A percentile compares a stretch with the other conserved stretches of the same genome.
These are phyloP conservation scores for Daldinia childiae DNA, from an alignment of 495 filamentous ascomycete species.

Conservation along the genomic window DNA sequence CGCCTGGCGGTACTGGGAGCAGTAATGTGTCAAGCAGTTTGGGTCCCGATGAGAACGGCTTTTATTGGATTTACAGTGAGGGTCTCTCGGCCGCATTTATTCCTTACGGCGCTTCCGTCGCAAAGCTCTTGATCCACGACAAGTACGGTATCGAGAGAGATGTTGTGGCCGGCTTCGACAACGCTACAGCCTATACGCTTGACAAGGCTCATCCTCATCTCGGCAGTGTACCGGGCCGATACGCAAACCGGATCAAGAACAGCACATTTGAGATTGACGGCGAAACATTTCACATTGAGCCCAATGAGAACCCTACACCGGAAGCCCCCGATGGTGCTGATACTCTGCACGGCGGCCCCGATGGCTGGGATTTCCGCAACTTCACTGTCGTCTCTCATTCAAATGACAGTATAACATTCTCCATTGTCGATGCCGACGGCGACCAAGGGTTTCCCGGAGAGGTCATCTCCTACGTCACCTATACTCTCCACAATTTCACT, in stretches of 20 bases:
- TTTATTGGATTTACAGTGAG: constrained; percentile 76
- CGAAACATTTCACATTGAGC: constrained; percentile 65
- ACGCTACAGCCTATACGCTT: constrained; percentile 72
- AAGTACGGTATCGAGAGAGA: constrained; percentile 70
- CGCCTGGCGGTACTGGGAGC: constrained; percentile 24
- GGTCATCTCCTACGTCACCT: constrained; percentile 80
- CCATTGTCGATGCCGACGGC: constrained; percentile 73
- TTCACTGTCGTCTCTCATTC: constrained; percentile 78
- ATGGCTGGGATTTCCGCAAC: constrained; percentile 85
- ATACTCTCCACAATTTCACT: constrained; percentile 61
- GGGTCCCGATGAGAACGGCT: constrained; percentile 59
- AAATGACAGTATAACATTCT: constrained; percentile 78
- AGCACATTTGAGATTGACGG: constrained; percentile 79
- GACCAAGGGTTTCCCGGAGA: constrained; percentile 83
- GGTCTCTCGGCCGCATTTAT: constrained; percentile 80
- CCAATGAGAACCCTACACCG: constrained; percentile 73
- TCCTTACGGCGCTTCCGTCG: constrained; percentile 80
- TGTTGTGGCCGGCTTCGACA: constrained; percentile 81
- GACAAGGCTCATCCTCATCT: constrained; percentile 79
- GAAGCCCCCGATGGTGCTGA: constrained; percentile 62
- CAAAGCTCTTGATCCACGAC: constrained; percentile 78
- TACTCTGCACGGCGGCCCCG: constrained; percentile 82
- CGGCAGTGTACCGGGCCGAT: constrained; percentile 79
- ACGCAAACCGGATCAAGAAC: constrained; percentile 90
- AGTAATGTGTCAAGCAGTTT: constrained; percentile 25